Evolutionary conservation across 1,139 yeast genomes (phyloP).

Genomic region (Suhomyces guaymorum): DNA sequence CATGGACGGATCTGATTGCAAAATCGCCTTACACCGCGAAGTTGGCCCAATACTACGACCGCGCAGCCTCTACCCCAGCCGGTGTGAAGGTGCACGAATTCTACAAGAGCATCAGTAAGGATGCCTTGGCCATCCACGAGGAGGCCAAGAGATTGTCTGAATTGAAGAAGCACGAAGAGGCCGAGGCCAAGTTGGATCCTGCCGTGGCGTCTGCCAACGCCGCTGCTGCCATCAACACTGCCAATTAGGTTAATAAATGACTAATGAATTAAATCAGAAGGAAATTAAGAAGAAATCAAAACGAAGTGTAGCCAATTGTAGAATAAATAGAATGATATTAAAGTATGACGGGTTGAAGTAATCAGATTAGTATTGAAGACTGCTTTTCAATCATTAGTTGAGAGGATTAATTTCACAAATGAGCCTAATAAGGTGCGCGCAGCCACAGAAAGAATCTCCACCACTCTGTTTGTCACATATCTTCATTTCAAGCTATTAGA

Average conservation of each 20-base stretch:
- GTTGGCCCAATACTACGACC: slow-evolving; percentile 50
- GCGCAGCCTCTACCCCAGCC: slow-evolving; percentile 41
- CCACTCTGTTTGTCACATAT: too few relatives aligned
- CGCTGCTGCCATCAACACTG: slow-evolving; percentile 9
- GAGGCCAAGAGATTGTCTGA: slow-evolving; percentile 74
- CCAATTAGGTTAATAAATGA: too few relatives aligned
- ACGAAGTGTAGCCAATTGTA: background rate
- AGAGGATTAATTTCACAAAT: too few relatives aligned
- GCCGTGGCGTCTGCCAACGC: slow-evolving; percentile 11
- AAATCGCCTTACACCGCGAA: slow-evolving; percentile 26
- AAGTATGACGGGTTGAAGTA: too few relatives aligned
- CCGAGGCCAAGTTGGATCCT: slow-evolving; percentile 6
- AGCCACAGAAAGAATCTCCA: too few relatives aligned
- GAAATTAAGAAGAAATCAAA: background rate
- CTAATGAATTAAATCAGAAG: background rate
- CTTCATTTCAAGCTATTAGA: too few relatives aligned
- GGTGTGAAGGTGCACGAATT: slow-evolving; percentile 55
- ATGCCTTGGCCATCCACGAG: slow-evolving; percentile 63
- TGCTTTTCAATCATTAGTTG: too few relatives aligned
- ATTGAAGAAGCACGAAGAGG: slow-evolving; percentile 42
- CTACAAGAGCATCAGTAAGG: slow-evolving; percentile 54
- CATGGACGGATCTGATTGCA: slow-evolving; percentile 13
- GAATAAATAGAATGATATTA: background rate
- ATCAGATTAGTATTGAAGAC: too few relatives aligned
- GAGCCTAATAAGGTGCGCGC: too few relatives aligned